Conservation (phyloP, 768 basidiomycete species). For the Mycena capillaripes region DNA sequence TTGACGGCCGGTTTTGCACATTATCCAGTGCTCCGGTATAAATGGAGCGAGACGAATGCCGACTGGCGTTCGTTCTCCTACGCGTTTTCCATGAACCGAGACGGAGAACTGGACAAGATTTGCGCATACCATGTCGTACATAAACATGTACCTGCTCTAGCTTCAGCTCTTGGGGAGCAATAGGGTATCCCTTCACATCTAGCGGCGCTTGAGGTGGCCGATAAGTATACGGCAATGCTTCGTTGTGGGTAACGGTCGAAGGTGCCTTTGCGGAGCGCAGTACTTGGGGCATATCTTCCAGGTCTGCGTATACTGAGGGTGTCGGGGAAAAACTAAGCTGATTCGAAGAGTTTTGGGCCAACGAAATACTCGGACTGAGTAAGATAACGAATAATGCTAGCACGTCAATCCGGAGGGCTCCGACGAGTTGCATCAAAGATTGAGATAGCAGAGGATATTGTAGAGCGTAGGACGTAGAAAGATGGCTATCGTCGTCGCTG, state of each 20-base stretch:
- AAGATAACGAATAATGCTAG: constrained; percentile 14
- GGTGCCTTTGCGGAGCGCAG: constrained; percentile 34
- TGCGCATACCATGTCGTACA: constrained; percentile 73
- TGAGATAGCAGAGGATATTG: neutral
- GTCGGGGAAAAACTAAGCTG: constrained; percentile 12
- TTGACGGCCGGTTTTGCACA: constrained; percentile 69
- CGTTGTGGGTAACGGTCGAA: constrained; percentile 23
- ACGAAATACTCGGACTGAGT: neutral
- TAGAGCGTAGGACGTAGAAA: neutral
- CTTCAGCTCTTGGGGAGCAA: constrained; percentile 65
- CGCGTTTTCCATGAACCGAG: neutral
- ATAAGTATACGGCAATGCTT: constrained; percentile 36
- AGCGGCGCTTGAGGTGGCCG: constrained; percentile 61
- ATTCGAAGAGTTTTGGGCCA: constrained; percentile 30
- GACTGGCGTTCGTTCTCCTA: constrained; percentile 87
- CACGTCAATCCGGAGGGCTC: neutral
- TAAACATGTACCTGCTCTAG: constrained; percentile 84
- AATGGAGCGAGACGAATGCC: constrained; percentile 73
- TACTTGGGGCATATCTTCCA: constrained; percentile 25
- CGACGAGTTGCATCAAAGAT: constrained; percentile 14
- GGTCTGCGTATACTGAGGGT: constrained; percentile 15
- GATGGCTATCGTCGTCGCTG: neutral
- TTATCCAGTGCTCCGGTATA: constrained; percentile 77
- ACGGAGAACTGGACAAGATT: constrained; percentile 32
- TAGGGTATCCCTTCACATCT: constrained; percentile 73